Evolutionary conservation across 768 basidiomycete genomes (phyloP), one percentile per base, ranked within the genome.

Genomic region (Leccinum broughii): DNA sequence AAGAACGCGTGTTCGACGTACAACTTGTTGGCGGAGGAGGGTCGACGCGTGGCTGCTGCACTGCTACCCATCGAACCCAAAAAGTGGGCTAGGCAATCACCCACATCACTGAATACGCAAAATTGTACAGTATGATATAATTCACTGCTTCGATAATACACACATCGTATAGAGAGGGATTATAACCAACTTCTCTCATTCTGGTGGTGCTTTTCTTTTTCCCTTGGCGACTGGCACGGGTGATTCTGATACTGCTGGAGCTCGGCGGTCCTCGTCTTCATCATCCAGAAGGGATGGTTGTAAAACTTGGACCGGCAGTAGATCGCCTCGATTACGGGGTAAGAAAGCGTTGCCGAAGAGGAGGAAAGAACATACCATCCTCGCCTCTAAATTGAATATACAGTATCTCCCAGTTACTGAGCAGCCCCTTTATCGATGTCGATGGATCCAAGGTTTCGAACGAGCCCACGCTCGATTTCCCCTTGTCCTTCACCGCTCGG

Each of bases 1-100:
- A 80, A 92, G 68, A 97, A 95, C 70, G 96, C 95, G 17, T 95
- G 93, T 67, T 89, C 95, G 28, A 98, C 96, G 0, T 99, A 95
- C 75, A 98, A 99, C 73, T 72, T 99, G 24, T 81, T 99, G 51
- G 76, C 89, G 0, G 96, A 99, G 72, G 96, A 99, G 76, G 96
- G 96, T 7, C 81, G 96, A 55, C 87, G 90, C 26, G 93, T 98
- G 13, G 92, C 94, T 44, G 95, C 92, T 14, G 95, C 95, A 2
- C 74, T 97, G n/a, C 78, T 95, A 20, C 94, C 95, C 4, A 64
- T 87, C 17, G 74, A 77, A 7, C 79, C 81, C 48, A 78, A 77
- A 35, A 49, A 73, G n/a, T 90, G 88, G 90, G 72, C 51, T 28
- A 65, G 59, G 73, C 49, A 81, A 48, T 51, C 14, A 37, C 37